These are phyloP conservation scores for Arxiozyma slooffiae DNA, from an alignment of 1,139 yeast genomes.

Conservation along the genomic window DNA sequence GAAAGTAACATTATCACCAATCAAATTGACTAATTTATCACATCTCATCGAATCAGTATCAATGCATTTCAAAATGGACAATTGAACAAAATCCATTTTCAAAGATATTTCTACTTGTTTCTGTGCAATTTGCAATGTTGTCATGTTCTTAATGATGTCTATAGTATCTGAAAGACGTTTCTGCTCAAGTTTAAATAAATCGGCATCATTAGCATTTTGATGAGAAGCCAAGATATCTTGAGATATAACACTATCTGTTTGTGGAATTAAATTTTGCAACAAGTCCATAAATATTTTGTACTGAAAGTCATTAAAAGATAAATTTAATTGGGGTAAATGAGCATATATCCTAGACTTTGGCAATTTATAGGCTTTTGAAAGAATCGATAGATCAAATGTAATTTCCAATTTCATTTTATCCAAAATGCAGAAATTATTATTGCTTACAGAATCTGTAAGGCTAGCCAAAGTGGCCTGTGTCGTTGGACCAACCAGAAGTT, in stretches of 20 bases:
- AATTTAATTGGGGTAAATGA: constrained; percentile 61
- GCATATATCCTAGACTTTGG: constrained; percentile 71
- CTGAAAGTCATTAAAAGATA: constrained; percentile 78
- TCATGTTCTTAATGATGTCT: constrained; percentile 14
- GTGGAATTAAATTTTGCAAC: constrained; percentile 62
- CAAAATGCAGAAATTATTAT: constrained; percentile 41
- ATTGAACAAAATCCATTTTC: constrained; percentile 50
- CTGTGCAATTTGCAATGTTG: constrained; percentile 35
- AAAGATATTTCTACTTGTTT: constrained; percentile 63
- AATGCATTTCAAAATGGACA: constrained; percentile 60
- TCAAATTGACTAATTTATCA: constrained; percentile 60
- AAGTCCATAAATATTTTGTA: constrained; percentile 79
- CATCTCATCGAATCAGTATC: constrained; percentile 52
- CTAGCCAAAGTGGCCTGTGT: constrained; percentile 69
- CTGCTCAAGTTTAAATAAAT: constrained; percentile 19
- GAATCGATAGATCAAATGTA: constrained; percentile 67
- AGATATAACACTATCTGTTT: constrained; percentile 1
- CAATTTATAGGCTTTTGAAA: constrained; percentile 68
- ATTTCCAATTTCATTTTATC: constrained; percentile 70
- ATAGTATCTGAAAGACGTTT: constrained; percentile 15
- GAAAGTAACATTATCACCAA: constrained; percentile 56
- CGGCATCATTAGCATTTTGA: constrained; percentile 20
- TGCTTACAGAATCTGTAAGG: constrained; percentile 40
- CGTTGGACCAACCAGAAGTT: constrained; percentile 75
- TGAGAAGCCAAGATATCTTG: constrained; percentile 18